Base-by-base conservation (phyloP, 2,329 filamentous ascomycete species). In the Tolypocladium ophioglossoides region DNA sequence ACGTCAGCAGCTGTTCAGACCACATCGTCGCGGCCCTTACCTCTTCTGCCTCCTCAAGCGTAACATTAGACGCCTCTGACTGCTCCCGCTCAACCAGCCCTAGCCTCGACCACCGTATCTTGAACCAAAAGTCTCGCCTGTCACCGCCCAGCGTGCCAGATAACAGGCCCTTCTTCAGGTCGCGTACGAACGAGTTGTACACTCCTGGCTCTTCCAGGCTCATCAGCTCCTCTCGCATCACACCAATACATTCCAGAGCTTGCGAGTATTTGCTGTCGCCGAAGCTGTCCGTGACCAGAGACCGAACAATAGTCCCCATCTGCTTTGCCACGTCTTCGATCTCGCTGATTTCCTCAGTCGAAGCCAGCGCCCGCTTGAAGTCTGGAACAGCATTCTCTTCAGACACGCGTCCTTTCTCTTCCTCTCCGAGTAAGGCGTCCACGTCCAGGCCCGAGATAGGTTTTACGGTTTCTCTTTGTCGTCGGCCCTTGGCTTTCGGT, bases 401-500 rank as follows among this genome's bases (percentile, higher is more conserved):
- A 2, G 75, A 74, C 24, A 84, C 76, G n/a, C 60, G 60, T 6
- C 59, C 63, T 54, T 71, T 73, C 57, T 70, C 70, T 32, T 72
- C 72, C 49, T 77, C 80, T 48, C 80, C 79, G n/a, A 97, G 82
- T 2, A 97, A 80, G 5, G 83, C 84, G 56, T 91, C 87, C 40
- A 97, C 80, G 62, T 97, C 88, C 41, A 99, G 84, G 22, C 91
- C 91, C 0, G 92, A 97, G 10, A 96, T 80, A 0, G 94, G 94
- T 62, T 92, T 92, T 55, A 86, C 79, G 1, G 79, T 72, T 34
- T 95, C 84, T 60, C 82, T 81, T 47, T 78, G 77, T 64, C 86
- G 86, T 57, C 84, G 85, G 38, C 87, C 85, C 68, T 89, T 90
- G 41, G 79, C 79, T 68, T 91, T 94, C 0, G 86, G 84, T 9